phyloP scores from a whole-genome alignment of 1,284 basidiomycete species.

The Vanrija humicola region DNA sequence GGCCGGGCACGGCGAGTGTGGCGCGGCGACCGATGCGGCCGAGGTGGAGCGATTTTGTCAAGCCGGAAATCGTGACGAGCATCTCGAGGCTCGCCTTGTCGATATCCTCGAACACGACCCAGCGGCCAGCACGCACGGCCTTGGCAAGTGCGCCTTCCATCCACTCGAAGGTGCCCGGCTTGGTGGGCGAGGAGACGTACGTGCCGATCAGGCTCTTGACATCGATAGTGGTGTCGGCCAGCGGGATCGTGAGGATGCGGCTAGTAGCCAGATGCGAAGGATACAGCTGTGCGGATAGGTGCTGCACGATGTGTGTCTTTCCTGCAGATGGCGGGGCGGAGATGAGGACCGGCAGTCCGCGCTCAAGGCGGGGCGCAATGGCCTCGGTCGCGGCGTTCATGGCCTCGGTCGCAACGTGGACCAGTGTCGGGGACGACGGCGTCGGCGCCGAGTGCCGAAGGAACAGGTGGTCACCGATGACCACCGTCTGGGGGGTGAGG shows the following conservation, averaged over 20 bases:
- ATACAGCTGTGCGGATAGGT: conserved; percentile 64
- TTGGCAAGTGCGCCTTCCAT: conserved; percentile 90
- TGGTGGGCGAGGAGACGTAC: conserved; percentile 80
- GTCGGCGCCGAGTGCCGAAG: conserved; percentile 41
- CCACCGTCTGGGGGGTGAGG: conserved; percentile 50
- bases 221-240: conserved; percentile 92
- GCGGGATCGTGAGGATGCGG: conserved; percentile 72
- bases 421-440: conserved; percentile 53
- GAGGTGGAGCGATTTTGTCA: conserved; percentile 71
- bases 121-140: conserved; percentile 84
- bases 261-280: conserved; percentile 54
- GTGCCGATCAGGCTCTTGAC: conserved; percentile 91
- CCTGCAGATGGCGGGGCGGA: conserved; percentile 86
- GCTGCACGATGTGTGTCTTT: conserved; percentile 75
- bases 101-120: conserved; percentile 92
- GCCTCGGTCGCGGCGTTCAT: conserved; percentile 59
- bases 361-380: conserved; percentile 64
- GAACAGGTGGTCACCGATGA: conserved; percentile 21
- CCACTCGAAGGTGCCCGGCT: conserved; percentile 91
- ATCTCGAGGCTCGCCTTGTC: conserved; percentile 85
- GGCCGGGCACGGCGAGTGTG: conserved; percentile 64
- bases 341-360: conserved; percentile 73
- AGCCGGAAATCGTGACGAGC: conserved; percentile 73
- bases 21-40: conserved; percentile 63
- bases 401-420: conserved; percentile 65